These are phyloP conservation scores for Vigna unguiculata DNA, from an alignment of 306 rosid species.

Conservation along the genomic window DNA sequence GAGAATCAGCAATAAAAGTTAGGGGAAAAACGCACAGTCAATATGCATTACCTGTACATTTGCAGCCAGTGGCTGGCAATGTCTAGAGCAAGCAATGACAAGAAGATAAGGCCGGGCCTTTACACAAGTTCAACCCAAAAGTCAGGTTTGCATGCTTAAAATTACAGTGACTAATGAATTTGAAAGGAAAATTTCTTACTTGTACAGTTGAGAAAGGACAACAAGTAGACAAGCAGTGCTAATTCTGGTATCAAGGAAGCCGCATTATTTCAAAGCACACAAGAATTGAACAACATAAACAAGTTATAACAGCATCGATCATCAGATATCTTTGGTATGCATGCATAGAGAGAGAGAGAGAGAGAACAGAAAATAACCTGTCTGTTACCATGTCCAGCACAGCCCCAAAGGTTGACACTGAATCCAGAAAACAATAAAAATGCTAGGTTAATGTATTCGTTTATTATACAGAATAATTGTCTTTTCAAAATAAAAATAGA, in stretches of 20 bases:
- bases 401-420: conserved; percentile 98
- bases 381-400: conserved; percentile 99
- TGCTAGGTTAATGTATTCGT: conserved; percentile 25
- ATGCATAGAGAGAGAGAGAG: conserved; percentile 4
- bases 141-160: conserved; percentile 48
- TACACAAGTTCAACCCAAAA: conserved; percentile 50
- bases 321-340: conserved; percentile 36
- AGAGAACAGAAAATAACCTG: conserved; percentile 68
- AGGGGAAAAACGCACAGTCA: conserved; percentile 9
- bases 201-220: conserved; percentile 88
- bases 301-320: conserved; percentile 25
- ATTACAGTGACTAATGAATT: conserved; percentile 36
- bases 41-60: conserved; percentile 83
- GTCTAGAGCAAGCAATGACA: conserved; percentile 92
- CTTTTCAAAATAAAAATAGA: background rate
- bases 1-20: conserved; percentile 9
- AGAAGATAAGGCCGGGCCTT: conserved; percentile 88
- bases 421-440: conserved; percentile 45
- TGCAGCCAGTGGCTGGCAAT: conserved; percentile 99
- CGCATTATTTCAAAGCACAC: conserved; percentile 47
- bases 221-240: conserved; percentile 98
- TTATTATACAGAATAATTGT: conserved; percentile 15
- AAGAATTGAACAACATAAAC: conserved; percentile 28
- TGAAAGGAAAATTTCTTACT: conserved; percentile 53
- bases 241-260: conserved; percentile 68